phyloP scores from a whole-genome alignment of 2,329 filamentous ascomycete species.

The Epicoccum nigrum region DNA sequence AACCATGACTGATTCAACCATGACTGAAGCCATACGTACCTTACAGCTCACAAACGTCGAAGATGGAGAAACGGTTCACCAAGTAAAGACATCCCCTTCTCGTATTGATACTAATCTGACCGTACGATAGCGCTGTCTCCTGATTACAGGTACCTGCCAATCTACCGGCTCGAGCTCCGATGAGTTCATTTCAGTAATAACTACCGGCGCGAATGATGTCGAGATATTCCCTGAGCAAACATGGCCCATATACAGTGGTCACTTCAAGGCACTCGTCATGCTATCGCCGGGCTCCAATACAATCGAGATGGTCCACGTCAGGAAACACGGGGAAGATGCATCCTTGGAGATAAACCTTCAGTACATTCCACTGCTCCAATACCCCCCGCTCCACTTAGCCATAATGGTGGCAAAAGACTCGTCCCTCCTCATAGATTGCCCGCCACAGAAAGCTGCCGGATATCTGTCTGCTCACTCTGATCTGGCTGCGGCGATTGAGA shows the following conservation, averaged over 20 bases:
- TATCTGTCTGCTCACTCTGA: slow-evolving; percentile 34
- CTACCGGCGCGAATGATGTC: slow-evolving; percentile 20
- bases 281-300: slow-evolving; percentile 36
- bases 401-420: slow-evolving; percentile 44
- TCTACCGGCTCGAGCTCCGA: slow-evolving; percentile 18
- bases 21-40: not conserved
- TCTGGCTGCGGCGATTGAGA: slow-evolving; percentile 39
- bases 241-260: slow-evolving; percentile 45
- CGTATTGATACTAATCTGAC: not conserved
- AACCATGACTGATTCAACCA: not conserved
- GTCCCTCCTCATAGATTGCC: slow-evolving; percentile 40
- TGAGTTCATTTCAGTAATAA: slow-evolving; percentile 31
- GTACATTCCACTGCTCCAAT: slow-evolving; percentile 40
- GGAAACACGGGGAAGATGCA: slow-evolving; percentile 22
- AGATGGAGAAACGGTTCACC: slow-evolving; percentile 38
- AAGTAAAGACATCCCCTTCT: slow-evolving; percentile 9
- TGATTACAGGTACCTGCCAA: slow-evolving; percentile 36
- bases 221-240: slow-evolving; percentile 35
- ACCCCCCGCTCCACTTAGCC: slow-evolving; percentile 41
- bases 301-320: slow-evolving; percentile 29
- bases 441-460: slow-evolving; percentile 32
- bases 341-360: slow-evolving; percentile 24
- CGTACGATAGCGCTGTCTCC: slow-evolving; percentile 31
- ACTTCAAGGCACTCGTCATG: slow-evolving; percentile 42
- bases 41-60: slow-evolving; percentile 28